phyloP scores from a whole-genome alignment of 75 land plant genomes.

The Isoetes taiwanensis region DNA sequence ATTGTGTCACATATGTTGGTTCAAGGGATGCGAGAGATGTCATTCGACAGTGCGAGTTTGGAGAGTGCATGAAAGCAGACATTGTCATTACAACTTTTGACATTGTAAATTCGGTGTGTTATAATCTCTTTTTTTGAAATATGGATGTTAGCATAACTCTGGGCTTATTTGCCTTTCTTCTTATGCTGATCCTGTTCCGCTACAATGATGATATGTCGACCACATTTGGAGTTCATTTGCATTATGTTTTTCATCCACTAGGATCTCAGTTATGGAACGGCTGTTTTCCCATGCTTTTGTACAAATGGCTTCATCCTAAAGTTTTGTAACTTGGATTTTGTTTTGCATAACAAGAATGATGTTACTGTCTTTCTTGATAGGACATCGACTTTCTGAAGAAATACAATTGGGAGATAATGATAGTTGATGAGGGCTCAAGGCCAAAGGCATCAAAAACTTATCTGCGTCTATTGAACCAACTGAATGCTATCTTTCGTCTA shows the following conservation, averaged over 20 bases:
- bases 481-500: slow-evolving; percentile 30
- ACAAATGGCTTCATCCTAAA: not conserved
- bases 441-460: slow-evolving; percentile 23
- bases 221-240: too few species aligned
- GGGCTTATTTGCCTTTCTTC: too few species aligned
- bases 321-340: not conserved
- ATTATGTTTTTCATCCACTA: too few species aligned
- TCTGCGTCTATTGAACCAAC: slow-evolving; percentile 19
- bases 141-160: too few species aligned
- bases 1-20: slow-evolving; percentile 51
- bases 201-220: too few species aligned
- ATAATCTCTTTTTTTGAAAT: too few species aligned
- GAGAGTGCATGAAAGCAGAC: slow-evolving; percentile 37
- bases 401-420: slow-evolving; percentile 48
- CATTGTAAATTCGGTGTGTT: slow-evolving; percentile 41
- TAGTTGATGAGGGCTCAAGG: slow-evolving; percentile 52
- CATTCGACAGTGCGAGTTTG: slow-evolving; percentile 48
- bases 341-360: not conserved
- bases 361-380: slow-evolving; percentile 16
- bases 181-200: too few species aligned
- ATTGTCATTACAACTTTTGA: slow-evolving; percentile 47
- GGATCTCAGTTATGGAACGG: too few species aligned
- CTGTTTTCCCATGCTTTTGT: slow-evolving; percentile 1
- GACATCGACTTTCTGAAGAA: slow-evolving; percentile 35
- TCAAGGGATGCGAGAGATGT: slow-evolving; percentile 25